A percentile compares a stretch with the other conserved stretches of the same genome.
Evolutionary conservation across 352 stramenopile species (phyloP).

Genomic region (Pythium volutum): DNA sequence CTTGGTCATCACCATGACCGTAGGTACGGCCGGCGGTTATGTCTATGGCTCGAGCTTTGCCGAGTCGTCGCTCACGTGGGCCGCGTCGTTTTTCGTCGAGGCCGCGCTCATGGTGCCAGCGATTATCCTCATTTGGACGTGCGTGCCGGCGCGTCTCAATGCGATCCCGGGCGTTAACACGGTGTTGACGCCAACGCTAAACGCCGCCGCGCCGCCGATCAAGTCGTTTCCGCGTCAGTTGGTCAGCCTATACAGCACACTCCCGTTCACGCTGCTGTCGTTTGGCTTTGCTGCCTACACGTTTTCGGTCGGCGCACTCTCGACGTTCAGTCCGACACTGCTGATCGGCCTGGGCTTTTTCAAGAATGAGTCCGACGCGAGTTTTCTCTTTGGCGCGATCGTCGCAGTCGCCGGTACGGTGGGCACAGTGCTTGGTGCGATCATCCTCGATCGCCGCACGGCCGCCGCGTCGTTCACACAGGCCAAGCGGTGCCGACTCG

Average conservation of each 20-base stretch:
- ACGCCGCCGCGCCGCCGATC: conserved; percentile 29
- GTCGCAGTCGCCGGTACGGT: conserved; percentile 79
- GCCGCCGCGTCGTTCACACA: conserved; percentile 64
- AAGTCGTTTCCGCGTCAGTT: conserved; percentile 18
- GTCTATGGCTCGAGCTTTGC: conserved; percentile 81
- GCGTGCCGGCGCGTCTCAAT: conserved; percentile 46
- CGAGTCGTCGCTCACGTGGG: conserved; percentile 62
- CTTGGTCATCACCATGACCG: conserved; percentile 90
- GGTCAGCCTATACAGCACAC: background rate
- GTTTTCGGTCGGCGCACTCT: conserved; percentile 80
- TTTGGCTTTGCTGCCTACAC: conserved; percentile 85
- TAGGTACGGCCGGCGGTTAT: conserved; percentile 34
- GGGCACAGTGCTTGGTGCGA: conserved; percentile 80
- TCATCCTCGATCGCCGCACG: conserved; percentile 71
- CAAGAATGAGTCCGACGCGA: conserved; percentile 69
- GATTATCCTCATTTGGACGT: conserved; percentile 58
- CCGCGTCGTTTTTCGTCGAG: conserved; percentile 83
- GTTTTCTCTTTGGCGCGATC: conserved; percentile 83
- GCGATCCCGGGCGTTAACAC: conserved; percentile 24
- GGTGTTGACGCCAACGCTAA: background rate
- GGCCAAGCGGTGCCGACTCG: conserved; percentile 42
- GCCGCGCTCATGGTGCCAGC: conserved; percentile 64
- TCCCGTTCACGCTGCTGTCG: conserved; percentile 67
- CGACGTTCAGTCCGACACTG: conserved; percentile 83
- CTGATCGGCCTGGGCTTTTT: conserved; percentile 88